A percentile compares a stretch with the other conserved stretches of the same genome.
Evolutionary conservation across 2,329 filamentous ascomycete genomes (phyloP).

Genomic region (Colletotrichum phormii): DNA sequence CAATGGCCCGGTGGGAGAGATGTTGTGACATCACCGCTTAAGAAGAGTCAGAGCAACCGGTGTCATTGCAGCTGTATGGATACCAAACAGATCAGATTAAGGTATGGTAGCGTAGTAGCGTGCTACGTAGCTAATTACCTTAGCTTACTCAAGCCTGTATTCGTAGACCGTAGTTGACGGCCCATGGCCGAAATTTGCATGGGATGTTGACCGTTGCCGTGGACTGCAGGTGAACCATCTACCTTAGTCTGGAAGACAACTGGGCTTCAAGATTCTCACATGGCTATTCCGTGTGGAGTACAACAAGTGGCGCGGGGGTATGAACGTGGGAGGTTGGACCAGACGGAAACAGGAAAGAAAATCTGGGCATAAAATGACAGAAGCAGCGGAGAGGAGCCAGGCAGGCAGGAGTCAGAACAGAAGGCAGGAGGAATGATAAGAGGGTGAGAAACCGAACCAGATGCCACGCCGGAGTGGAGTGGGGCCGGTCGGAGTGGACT

Average conservation of each 20-base stretch:
- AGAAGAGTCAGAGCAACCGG: not conserved
- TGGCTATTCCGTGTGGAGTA: not conserved
- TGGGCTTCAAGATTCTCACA: not conserved
- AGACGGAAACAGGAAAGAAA: not conserved
- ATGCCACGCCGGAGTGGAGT: not conserved
- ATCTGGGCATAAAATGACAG: not conserved
- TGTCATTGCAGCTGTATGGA: not conserved
- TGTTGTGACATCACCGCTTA: conserved; percentile 28
- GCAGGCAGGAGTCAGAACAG: not conserved
- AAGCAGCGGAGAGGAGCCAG: not conserved
- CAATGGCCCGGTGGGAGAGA: not conserved
- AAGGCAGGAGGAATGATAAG: not conserved
- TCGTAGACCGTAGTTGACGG: no score
- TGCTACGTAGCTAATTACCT: not conserved
- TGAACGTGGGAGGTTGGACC: not conserved
- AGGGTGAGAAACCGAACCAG: not conserved
- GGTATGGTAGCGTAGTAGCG: not conserved
- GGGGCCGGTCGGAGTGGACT: not conserved
- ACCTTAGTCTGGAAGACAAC: not conserved
- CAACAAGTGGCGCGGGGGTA: not conserved
- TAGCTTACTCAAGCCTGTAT: no score
- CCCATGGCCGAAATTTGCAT: not conserved
- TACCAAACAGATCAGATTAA: not conserved
- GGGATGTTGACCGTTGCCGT: not conserved
- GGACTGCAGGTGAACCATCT: not conserved